Conservation (phyloP, 108 stramenopile genomes). For the Fragilariopsis cylindrus region DNA sequence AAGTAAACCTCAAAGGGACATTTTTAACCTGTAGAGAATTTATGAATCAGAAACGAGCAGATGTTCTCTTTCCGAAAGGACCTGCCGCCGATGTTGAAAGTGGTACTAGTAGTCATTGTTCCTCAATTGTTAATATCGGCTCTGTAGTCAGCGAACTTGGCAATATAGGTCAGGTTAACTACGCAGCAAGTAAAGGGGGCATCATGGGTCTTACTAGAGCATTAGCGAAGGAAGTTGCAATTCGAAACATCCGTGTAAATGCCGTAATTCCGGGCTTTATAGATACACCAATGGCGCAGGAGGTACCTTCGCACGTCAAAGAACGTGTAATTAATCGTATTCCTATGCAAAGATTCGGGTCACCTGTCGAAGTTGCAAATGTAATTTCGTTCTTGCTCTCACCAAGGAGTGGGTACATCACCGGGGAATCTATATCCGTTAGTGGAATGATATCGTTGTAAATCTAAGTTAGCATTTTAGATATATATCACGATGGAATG, state of each 20-base stretch:
- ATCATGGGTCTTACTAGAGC: conserved; percentile 69
- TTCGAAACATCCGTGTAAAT: conserved; percentile 57
- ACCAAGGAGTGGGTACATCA: conserved; percentile 63
- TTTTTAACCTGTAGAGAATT: conserved; percentile 68
- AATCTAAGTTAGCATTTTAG: neutral
- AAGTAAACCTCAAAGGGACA: conserved; percentile 86
- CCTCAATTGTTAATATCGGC: conserved; percentile 72
- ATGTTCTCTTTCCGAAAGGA: neutral
- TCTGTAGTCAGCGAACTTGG: conserved; percentile 69
- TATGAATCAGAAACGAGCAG: conserved; percentile 38
- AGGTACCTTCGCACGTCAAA: conserved; percentile 60
- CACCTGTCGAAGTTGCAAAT: conserved; percentile 66
- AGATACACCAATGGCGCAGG: conserved; percentile 72
- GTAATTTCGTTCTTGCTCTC: conserved; percentile 61
- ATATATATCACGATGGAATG: too few species aligned
- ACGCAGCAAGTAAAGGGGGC: conserved; percentile 84
- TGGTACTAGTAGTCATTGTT: neutral
- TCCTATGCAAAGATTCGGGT: conserved; percentile 58
- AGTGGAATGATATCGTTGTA: conserved; percentile 70
- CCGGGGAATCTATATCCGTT: conserved; percentile 65
- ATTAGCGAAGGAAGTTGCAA: conserved; percentile 76
- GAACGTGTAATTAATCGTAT: conserved; percentile 32
- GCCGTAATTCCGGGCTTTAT: conserved; percentile 78
- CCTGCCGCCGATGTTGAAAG: conserved; percentile 28
- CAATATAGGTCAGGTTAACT: conserved; percentile 81